These are phyloP conservation scores for Amoebophrya sp. DNA, from an alignment of 169 alveolate genomes.

Conservation along the genomic window DNA sequence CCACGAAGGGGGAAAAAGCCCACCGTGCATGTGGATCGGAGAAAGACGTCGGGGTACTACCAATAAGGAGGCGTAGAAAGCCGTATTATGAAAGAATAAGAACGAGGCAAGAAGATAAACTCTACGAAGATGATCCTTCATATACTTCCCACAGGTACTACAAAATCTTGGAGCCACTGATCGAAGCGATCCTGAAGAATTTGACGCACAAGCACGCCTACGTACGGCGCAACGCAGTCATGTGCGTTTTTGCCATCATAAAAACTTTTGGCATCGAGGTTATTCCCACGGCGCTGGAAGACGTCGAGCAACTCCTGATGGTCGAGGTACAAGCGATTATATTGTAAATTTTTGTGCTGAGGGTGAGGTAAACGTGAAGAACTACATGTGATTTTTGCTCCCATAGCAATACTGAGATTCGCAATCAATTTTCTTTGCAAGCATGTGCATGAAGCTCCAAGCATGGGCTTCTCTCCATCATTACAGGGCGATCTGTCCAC, in stretches of 20 bases:
- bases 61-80: no score
- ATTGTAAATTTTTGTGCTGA: background rate
- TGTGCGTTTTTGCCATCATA: conserved; percentile 77
- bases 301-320: conserved; percentile 53
- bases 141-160: conserved; percentile 54
- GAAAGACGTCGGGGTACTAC: no score
- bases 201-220: conserved; percentile 81
- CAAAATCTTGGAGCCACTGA: conserved; percentile 75
- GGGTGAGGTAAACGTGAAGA: no score
- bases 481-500: conserved; percentile 81
- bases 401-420: no score
- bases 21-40: no score
- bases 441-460: no score
- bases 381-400: no score
- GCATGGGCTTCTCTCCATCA: background rate
- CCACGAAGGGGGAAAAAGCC: no score
- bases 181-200: conserved; percentile 74
- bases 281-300: conserved; percentile 73
- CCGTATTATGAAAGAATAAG: no score
- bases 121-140: no score
- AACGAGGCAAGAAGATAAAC: no score
- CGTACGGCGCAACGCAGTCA: conserved; percentile 86
- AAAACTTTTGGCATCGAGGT: conserved; percentile 74
- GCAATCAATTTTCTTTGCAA: no score
- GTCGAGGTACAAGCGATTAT: conserved; percentile 36